Evolutionary conservation across 208 protist species (phyloP).

Genomic region (Tritrichomonas musculus): DNA sequence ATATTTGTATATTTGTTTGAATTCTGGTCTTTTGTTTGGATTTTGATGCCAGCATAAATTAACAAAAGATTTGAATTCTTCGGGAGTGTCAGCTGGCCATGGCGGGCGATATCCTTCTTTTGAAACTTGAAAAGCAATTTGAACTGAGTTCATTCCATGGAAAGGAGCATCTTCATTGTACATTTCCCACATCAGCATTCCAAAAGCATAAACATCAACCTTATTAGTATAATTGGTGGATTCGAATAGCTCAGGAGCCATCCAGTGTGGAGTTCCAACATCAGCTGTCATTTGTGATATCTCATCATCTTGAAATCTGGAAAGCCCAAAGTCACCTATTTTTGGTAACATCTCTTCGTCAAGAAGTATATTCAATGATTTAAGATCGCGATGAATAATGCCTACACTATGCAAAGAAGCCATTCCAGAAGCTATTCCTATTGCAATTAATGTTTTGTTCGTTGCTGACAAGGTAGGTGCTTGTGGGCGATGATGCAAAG

Average conservation of each 20-base stretch:
- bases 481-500: neutral
- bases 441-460: neutral
- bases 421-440: neutral
- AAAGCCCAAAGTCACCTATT: neutral
- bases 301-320: neutral
- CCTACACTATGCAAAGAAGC: neutral
- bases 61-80: neutral
- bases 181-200: conserved; percentile 10
- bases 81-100: neutral
- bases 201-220: conserved; percentile 26
- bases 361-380: neutral
- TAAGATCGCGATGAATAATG: conserved; percentile 13
- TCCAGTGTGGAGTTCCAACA: conserved; percentile 20
- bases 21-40: neutral
- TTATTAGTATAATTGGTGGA: neutral
- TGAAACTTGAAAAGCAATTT: neutral
- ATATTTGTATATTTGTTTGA: neutral
- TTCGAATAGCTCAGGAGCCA: conserved; percentile 18
- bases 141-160: neutral
- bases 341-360: neutral
- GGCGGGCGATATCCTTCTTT: neutral
- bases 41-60: neutral
- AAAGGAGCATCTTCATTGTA: neutral
- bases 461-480: neutral
- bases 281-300: neutral